Evolutionary conservation across 2,329 filamentous ascomycete species (phyloP).

Genomic region (Orbilia javanica): DNA sequence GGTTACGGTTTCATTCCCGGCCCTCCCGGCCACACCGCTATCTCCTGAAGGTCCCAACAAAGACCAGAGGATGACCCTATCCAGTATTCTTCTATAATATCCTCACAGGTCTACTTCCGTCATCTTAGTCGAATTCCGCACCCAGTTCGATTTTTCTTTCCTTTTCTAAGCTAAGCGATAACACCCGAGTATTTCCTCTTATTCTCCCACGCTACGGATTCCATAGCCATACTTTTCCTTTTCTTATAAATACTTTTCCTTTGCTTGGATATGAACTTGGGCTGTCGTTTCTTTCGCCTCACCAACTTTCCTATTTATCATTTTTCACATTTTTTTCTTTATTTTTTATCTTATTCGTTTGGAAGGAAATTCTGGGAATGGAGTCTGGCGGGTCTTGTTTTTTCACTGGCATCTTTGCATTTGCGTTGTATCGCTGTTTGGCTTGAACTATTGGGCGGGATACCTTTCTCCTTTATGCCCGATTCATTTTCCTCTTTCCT

Average conservation of each 20-base stretch:
- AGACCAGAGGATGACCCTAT: constrained; percentile 55
- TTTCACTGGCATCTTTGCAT: constrained; percentile 12
- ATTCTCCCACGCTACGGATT: background rate
- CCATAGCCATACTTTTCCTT: constrained; percentile 17
- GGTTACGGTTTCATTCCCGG: constrained; percentile 30
- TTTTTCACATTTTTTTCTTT: background rate
- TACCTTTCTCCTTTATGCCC: constrained; percentile 42
- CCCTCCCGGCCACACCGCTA: constrained; percentile 47
- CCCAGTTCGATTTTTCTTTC: constrained; percentile 59
- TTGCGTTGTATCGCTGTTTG: background rate
- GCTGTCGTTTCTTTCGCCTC: background rate
- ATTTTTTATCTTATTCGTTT: constrained; percentile 22
- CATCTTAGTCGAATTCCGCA: constrained; percentile 58
- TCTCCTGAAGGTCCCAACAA: constrained; percentile 42
- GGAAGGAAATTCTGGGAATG: constrained; percentile 46
- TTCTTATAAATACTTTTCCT: constrained; percentile 53
- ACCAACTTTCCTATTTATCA: too few species aligned
- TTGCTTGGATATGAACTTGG: background rate
- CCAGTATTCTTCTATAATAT: constrained; percentile 52
- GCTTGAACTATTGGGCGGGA: constrained; percentile 18
- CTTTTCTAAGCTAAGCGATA: too few species aligned
- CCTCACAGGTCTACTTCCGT: constrained; percentile 54
- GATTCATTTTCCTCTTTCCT: constrained; percentile 26
- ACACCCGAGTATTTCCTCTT: constrained; percentile 33
- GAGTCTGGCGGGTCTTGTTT: constrained; percentile 48